Conservation (phyloP, 176 grass and related monocot species). For the Carex myosuroides region DNA sequence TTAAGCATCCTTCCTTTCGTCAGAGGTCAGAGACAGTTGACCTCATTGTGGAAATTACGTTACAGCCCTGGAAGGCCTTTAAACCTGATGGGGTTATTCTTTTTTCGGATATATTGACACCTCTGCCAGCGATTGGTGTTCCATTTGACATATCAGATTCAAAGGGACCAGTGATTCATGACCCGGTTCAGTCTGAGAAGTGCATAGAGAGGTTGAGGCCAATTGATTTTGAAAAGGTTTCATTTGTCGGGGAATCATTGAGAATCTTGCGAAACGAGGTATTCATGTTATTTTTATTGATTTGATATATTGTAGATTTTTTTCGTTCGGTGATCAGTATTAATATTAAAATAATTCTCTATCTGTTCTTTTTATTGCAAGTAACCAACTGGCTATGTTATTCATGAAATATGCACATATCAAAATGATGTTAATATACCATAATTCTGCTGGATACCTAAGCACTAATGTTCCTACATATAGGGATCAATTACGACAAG, state of each 20-base stretch:
- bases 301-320: neutral
- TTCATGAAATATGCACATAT: neutral
- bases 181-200: slow-evolving; percentile 56
- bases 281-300: slow-evolving; percentile 21
- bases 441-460: neutral
- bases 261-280: slow-evolving; percentile 84
- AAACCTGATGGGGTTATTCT: slow-evolving; percentile 92
- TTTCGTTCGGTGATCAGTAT: neutral
- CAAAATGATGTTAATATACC: neutral
- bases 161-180: slow-evolving; percentile 73
- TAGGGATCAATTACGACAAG: neutral
- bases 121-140: slow-evolving; percentile 83
- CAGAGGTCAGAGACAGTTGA: slow-evolving; percentile 84
- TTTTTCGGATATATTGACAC: slow-evolving; percentile 96
- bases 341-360: neutral
- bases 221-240: slow-evolving; percentile 79
- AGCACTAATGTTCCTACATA: neutral
- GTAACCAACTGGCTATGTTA: neutral
- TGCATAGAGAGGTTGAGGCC: slow-evolving; percentile 49
- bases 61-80: slow-evolving; percentile 88
- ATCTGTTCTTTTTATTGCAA: neutral
- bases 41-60: slow-evolving; percentile 89
- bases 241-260: slow-evolving; percentile 80
- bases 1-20: slow-evolving; percentile 83
- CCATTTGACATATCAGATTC: slow-evolving; percentile 90